A percentile compares a stretch with the other conserved stretches of the same genome.
These are phyloP conservation scores for Sarocladium kiliense DNA, from an alignment of 2,329 filamentous ascomycete species.

Conservation along the genomic window DNA sequence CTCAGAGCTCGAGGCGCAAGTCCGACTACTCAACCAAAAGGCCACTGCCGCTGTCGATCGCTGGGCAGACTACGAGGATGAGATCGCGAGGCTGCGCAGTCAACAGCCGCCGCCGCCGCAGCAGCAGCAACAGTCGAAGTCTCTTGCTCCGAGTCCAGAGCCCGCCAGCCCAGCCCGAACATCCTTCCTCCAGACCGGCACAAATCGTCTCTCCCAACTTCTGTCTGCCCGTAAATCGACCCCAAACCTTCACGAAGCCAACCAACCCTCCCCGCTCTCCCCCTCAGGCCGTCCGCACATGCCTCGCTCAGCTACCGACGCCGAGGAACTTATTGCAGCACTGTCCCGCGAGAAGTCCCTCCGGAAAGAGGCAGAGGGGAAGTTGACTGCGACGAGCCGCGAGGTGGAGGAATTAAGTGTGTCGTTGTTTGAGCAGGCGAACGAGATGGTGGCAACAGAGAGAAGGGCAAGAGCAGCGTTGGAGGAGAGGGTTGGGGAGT, in stretches of 20 bases:
- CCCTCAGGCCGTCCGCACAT: conserved; percentile 16
- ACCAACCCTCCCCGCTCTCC: conserved; percentile 14
- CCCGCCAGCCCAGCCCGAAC: conserved; percentile 24
- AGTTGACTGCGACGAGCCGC: conserved; percentile 58
- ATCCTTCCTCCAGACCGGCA: conserved; percentile 41
- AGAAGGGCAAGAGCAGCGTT: conserved; percentile 64
- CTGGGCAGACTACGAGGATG: conserved; percentile 77
- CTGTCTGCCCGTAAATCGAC: conserved; percentile 43
- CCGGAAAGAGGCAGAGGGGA: conserved; percentile 63
- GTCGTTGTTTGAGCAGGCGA: conserved; percentile 74
- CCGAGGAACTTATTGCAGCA: conserved; percentile 54
- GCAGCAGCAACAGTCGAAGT: conserved; percentile 4
- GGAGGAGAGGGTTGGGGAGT: conserved; percentile 61
- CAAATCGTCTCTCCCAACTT: conserved; percentile 39
- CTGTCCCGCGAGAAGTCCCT: conserved; percentile 62
- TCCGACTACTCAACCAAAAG: conserved; percentile 65
- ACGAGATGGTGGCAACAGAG: conserved; percentile 81
- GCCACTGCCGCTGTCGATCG: conserved; percentile 59
- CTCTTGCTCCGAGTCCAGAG: conserved; percentile 3
- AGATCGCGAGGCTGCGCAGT: conserved; percentile 56
- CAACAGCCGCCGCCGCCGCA: conserved; percentile 21
- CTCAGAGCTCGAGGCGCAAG: conserved; percentile 65
- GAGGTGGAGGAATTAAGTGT: conserved; percentile 78
- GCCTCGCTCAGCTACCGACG: conserved; percentile 20
- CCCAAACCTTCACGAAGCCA: conserved; percentile 17